phyloP scores from a whole-genome alignment of 768 basidiomycete species.

The Leccinum aurantiacum region DNA sequence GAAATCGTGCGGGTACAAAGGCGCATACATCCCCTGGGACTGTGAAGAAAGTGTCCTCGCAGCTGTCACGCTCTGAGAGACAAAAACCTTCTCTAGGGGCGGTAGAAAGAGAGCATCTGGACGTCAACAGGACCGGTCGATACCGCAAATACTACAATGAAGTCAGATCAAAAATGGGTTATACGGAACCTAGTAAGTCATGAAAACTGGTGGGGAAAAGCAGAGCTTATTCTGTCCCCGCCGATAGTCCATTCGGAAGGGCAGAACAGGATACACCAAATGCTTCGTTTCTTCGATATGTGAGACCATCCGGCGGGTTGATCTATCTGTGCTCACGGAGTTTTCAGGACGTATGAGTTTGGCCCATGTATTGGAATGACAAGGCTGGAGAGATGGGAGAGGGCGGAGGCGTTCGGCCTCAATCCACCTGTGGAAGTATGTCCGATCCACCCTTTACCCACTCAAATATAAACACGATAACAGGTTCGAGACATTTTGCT shows the following conservation, averaged over 20 bases:
- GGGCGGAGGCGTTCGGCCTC: constrained; percentile 75
- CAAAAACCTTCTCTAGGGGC: not conserved
- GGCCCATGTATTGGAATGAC: constrained; percentile 79
- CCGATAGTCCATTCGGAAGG: constrained; percentile 61
- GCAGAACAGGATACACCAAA: constrained; percentile 64
- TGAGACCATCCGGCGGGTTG: constrained; percentile 31
- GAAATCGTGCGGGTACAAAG: constrained; percentile 29
- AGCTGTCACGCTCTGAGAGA: constrained; percentile 10
- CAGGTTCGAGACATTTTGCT: constrained; percentile 79
- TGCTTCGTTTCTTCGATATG: constrained; percentile 81
- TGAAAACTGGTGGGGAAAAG: not conserved
- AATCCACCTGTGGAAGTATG: constrained; percentile 77
- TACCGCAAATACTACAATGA: constrained; percentile 53
- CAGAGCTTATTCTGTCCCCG: not conserved
- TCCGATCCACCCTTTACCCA: not conserved
- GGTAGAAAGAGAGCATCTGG: constrained; percentile 30
- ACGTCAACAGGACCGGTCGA: constrained; percentile 48
- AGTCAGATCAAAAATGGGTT: constrained; percentile 53
- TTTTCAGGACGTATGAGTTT: constrained; percentile 66
- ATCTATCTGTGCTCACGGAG: constrained; percentile 4
- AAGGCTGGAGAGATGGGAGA: constrained; percentile 86
- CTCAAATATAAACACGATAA: constrained; percentile 1
- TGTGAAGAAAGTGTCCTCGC: not conserved
- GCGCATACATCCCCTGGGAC: constrained; percentile 6
- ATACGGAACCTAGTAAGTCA: constrained; percentile 56